These are phyloP conservation scores for Orbilia oligospora DNA, from an alignment of 2,329 filamentous ascomycete genomes.

Conservation along the genomic window DNA sequence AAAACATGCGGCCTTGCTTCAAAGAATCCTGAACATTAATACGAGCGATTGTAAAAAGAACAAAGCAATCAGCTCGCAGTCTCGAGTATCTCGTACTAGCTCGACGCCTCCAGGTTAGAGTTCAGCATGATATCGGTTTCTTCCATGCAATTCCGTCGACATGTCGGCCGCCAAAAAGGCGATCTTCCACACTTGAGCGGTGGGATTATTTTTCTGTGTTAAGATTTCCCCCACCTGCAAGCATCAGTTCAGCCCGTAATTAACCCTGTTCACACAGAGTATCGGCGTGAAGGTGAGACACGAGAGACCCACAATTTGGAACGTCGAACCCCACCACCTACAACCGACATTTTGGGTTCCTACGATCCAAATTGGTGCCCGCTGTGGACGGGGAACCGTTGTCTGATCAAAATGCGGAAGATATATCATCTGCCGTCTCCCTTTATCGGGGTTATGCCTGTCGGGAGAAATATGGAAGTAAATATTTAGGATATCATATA, in stretches of 20 bases:
- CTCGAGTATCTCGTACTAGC: slow-evolving; percentile 18
- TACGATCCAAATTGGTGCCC: slow-evolving; percentile 30
- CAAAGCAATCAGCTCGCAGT: slow-evolving; percentile 28
- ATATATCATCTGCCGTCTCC: slow-evolving; percentile 47
- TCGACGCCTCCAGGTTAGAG: slow-evolving; percentile 24
- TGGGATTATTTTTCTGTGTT: slow-evolving; percentile 30
- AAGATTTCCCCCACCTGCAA: slow-evolving; percentile 46
- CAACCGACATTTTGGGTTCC: slow-evolving; percentile 44
- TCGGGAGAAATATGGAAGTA: background rate
- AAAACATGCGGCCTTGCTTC: slow-evolving; percentile 32
- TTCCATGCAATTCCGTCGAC: slow-evolving; percentile 12
- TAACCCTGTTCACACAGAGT: slow-evolving; percentile 40
- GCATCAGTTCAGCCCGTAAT: slow-evolving; percentile 44
- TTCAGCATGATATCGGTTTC: slow-evolving; percentile 47
- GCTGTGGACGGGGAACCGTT: slow-evolving; percentile 35
- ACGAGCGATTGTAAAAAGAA: slow-evolving; percentile 15
- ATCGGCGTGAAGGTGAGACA: slow-evolving; percentile 57
- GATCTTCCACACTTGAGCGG: slow-evolving; percentile 28
- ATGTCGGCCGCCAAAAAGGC: slow-evolving; percentile 25
- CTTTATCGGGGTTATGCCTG: slow-evolving; percentile 36
- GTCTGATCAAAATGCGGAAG: slow-evolving; percentile 50
- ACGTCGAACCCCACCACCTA: slow-evolving; percentile 48
- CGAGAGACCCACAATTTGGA: slow-evolving; percentile 34
- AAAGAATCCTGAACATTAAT: background rate
- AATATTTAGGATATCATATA: background rate